Base-by-base conservation (phyloP, 306 rosid genomes). In the Aeschynomene evenia region DNA sequence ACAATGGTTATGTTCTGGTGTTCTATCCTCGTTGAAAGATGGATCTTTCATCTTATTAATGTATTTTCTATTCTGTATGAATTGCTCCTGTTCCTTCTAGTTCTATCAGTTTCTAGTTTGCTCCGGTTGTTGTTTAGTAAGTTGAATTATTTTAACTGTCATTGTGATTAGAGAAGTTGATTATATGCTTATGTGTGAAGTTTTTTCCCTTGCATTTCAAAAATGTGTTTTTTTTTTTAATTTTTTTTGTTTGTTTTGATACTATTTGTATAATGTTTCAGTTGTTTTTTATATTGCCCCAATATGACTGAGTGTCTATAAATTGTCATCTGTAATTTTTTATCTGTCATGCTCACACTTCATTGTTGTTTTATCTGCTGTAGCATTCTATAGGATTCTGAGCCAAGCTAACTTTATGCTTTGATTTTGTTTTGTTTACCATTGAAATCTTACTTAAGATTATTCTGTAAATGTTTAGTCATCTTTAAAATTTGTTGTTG, bases 121-220 rank as follows among this genome's bases (percentile, higher is more conserved):
- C 59, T 45, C 10, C 52, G 45, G 46, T 65, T 66, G 68, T 42
- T 75, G 59, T 57, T 74, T 55, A 28, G 45, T 16, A 48, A 15
- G 20, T 37, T 57, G 29, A 10, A 36, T 59, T 66, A 31, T 66
- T 66, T 48, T 18, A 50, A 18, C 43, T 49, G 18, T 20, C 29
- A 16, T 31, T 20, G 22, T 21, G 20, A 4, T 66, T 0, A 6
- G 28, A 67, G 31, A 26, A 16, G 14, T 57, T 34, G 20, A 33
- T 20, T 42, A 20, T 50, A 65, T 65, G 28, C 60, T 7, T 49
- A 29, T 19, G 24, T 66, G 31, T 50, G 59, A 31, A 45, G 56
- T 66, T 48, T 42, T 12, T 39, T 49, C 31, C 71, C 57, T 28
- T 66, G 46, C 48, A 31, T 8, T 49, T 50, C 34, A 29, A 66